Evolutionary conservation across 2,329 filamentous ascomycete species (phyloP), one percentile per base, ranked within the genome.

Genomic region (Penicillium sp.): DNA sequence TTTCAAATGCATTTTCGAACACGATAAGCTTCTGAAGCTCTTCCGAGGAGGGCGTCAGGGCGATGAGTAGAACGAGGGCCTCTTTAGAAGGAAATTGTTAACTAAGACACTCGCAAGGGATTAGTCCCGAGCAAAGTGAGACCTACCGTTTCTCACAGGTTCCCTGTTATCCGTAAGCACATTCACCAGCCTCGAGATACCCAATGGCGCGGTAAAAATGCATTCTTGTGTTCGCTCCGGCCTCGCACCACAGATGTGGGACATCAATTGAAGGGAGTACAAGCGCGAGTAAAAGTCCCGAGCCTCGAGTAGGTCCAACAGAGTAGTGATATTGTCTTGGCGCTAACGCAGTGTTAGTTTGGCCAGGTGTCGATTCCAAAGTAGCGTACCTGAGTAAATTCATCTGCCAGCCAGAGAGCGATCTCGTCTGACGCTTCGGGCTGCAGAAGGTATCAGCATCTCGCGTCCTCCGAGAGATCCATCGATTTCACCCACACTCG

Each of bases 401-500:
- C 94, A 78, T 99, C 95, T 55, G 95, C 95, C 60, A 99, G 83
- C 92, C 95, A 99, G 31, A 98, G 82, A 17, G 90, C 90, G 69
- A 99, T 96, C 77, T 99, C 95, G 65, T 98, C 94, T 14, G 94
- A 96, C 55, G 94, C 92, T 83, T 98, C 94, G 35, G 92, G 82
- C 91, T 96, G 63, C 28, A 62, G 45, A 38, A 22, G 52, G 43
- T 48, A 58, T 75, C 62, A 76, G 71, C 57, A 66, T 12, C 41
- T 14, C 5, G 51, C 14, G 11, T 47, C 7, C 35, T 12, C 8
- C 7, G 7, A 39, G 11, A 22, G 49, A 28, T 22, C 58, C 15
- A 54, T 22, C 34, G 63, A 54, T 47, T 43, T 60, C 62, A 80
- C 83, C 64, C 65, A 85, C 83, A 71, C 86, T 88, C 51, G 79